phyloP scores from a whole-genome alignment of 176 grass and related monocot species.

The Dactylis glomerata region DNA sequence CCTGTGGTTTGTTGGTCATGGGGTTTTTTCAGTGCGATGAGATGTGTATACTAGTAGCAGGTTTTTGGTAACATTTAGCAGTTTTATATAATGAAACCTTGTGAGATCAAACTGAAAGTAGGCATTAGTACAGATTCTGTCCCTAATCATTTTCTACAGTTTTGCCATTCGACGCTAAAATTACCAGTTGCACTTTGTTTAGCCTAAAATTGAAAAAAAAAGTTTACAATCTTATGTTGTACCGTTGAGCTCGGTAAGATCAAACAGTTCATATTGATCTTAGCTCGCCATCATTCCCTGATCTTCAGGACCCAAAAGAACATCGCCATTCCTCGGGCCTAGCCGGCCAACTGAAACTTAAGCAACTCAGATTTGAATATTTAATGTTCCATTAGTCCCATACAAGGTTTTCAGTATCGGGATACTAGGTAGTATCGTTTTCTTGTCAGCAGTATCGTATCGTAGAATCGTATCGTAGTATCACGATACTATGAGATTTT shows the following conservation, averaged over 20 bases:
- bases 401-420: no score
- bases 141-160: not conserved
- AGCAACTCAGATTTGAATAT: no score
- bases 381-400: no score
- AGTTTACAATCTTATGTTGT: not conserved
- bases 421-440: no score
- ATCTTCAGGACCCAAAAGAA: no score
- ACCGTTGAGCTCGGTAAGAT: not conserved
- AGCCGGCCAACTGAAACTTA: not conserved
- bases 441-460: no score
- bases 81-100: not conserved
- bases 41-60: not conserved
- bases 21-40: not conserved
- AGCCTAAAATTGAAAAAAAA: not conserved
- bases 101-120: not conserved
- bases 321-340: no score
- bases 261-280: not conserved
- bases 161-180: not conserved
- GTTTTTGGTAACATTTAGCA: not conserved
- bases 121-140: not conserved
- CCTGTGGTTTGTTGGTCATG: not conserved
- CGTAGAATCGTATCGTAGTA: no score
- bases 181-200: not conserved
- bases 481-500: no score
- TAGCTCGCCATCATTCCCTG: not conserved